Evolutionary conservation across 2,329 filamentous ascomycete genomes (phyloP).

Genomic region (Hortaea sp.): DNA sequence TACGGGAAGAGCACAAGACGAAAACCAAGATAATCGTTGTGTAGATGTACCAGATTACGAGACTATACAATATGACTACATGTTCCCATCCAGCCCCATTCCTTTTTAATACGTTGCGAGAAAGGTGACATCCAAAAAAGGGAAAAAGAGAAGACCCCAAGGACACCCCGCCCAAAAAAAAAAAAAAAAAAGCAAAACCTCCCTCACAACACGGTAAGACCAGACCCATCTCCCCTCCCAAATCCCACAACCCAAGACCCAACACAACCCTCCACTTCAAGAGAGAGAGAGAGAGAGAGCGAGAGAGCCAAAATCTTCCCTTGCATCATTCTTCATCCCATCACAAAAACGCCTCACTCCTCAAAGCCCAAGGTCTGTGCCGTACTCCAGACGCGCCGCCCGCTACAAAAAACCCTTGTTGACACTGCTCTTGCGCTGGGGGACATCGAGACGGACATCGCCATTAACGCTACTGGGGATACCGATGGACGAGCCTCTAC

Average conservation of each 20-base stretch:
- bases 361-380: conserved; percentile 1
- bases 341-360: conserved; percentile 13
- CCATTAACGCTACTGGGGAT: conserved; percentile 23
- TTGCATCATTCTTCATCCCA: not conserved
- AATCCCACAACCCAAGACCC: not conserved
- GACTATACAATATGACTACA: conserved; percentile 6
- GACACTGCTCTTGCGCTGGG: conserved; percentile 33
- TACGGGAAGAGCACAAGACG: not conserved
- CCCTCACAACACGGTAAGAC: not conserved
- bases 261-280: not conserved
- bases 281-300: not conserved
- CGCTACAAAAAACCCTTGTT: conserved; percentile 42
- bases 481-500: conserved; percentile 34
- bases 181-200: no score
- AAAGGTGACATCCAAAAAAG: no score
- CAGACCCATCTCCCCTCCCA: not conserved
- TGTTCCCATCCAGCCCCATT: not conserved
- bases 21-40: not conserved
- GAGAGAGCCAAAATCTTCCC: not conserved
- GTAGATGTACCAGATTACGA: conserved; percentile 1
- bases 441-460: conserved; percentile 27
- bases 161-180: no score
- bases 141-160: no score
- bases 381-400: conserved; percentile 6
- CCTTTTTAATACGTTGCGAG: no score